phyloP scores from a whole-genome alignment of 495 filamentous ascomycete genomes.

The Alectoria sarmentosa region DNA sequence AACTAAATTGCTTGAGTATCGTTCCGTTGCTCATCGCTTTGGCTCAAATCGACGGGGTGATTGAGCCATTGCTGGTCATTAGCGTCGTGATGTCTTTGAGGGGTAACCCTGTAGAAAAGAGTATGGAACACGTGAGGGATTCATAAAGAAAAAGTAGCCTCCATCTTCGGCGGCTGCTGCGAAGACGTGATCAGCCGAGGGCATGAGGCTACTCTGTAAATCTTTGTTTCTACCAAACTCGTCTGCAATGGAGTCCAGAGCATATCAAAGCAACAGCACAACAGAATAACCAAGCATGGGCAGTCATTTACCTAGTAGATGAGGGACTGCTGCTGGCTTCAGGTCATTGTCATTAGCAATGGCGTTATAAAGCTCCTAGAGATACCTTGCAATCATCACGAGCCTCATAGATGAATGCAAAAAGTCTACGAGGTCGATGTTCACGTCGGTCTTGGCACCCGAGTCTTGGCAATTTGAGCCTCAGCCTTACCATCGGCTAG shows the following conservation, averaged over 20 bases:
- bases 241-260: not conserved
- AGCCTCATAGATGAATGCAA: no score
- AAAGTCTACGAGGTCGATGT: not conserved
- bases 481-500: constrained; percentile 15
- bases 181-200: not conserved
- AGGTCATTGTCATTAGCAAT: no score
- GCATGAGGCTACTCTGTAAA: not conserved
- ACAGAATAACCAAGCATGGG: no score
- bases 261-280: not conserved
- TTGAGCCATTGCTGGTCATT: not conserved
- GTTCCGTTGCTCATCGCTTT: not conserved
- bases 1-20: no score
- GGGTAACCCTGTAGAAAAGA: not conserved
- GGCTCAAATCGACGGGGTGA: not conserved
- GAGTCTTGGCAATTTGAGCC: not conserved
- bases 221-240: not conserved
- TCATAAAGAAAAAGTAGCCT: not conserved
- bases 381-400: no score
- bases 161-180: not conserved
- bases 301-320: no score
- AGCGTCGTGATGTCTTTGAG: not conserved
- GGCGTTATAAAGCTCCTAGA: no score
- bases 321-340: no score
- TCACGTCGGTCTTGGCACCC: not conserved
- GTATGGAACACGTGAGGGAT: not conserved